Evolutionary conservation across 2,329 filamentous ascomycete species (phyloP).

Genomic region (Calonectria henricotiae): DNA sequence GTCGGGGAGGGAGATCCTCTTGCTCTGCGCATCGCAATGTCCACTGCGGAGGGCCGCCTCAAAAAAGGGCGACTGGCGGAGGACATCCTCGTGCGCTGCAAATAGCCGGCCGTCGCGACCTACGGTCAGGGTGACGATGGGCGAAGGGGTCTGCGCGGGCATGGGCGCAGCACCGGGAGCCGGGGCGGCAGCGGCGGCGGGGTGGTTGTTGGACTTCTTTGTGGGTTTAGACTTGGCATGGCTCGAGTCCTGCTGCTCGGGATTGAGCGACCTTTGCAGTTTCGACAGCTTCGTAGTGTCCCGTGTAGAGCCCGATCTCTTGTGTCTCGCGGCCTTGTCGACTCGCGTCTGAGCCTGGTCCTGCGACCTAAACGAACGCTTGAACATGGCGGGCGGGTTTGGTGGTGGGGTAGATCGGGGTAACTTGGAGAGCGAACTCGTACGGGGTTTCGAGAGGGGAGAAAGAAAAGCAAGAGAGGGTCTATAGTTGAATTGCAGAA

Average conservation of each 20-base stretch:
- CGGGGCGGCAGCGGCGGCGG: slow-evolving; percentile 16
- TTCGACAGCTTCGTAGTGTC: slow-evolving; percentile 87
- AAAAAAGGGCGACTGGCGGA: slow-evolving; percentile 90
- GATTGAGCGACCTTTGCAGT: slow-evolving; percentile 87
- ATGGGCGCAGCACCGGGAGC: slow-evolving; percentile 49
- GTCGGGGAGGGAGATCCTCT: slow-evolving; percentile 80
- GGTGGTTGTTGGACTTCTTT: slow-evolving; percentile 37
- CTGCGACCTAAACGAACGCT: slow-evolving; percentile 88
- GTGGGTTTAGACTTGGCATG: slow-evolving; percentile 37
- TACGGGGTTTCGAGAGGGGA: slow-evolving; percentile 46
- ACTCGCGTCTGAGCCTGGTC: slow-evolving; percentile 77
- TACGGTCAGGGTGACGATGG: slow-evolving; percentile 90
- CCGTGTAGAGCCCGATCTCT: slow-evolving; percentile 72
- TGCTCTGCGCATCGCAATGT: slow-evolving; percentile 83
- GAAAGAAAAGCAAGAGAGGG: slow-evolving; percentile 36
- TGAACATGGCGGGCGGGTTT: slow-evolving; percentile 81
- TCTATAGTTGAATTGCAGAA: slow-evolving; percentile 20
- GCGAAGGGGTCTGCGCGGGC: slow-evolving; percentile 67
- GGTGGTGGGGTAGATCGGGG: slow-evolving; percentile 37
- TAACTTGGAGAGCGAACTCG: slow-evolving; percentile 52
- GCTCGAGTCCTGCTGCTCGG: slow-evolving; percentile 61
- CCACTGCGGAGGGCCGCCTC: slow-evolving; percentile 79
- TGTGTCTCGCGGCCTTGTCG: slow-evolving; percentile 90
- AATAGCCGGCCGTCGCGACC: slow-evolving; percentile 90
- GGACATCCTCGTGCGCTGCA: slow-evolving; percentile 94